Evolutionary conservation across 805 yeast genomes (phyloP), one percentile per base, ranked within the genome.

Genomic region (Starmerella vaccinii): DNA sequence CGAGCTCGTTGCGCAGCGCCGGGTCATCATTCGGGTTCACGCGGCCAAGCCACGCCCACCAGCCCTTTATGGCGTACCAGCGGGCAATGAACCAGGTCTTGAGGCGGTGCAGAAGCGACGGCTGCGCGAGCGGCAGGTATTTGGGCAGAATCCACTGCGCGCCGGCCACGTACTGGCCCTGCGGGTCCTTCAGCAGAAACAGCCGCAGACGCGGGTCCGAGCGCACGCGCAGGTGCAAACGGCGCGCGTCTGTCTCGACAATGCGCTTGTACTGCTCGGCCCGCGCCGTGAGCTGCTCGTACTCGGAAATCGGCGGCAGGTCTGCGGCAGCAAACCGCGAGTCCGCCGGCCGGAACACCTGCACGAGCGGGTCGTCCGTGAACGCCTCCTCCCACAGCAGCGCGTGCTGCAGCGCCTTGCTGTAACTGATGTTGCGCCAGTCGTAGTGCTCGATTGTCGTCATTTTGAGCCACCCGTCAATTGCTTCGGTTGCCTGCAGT

Each of bases 121-220:
- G 27, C 12, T 21, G 26, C 24, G 46, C 29, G n/a, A n/a, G 46
- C 46, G 46, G 46, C 29, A 43, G 38, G 38, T 49, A 49, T n/a
- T 42, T 42, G 15, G 51, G 51, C 34, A 49, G 35, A 3, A 43
- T 13, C 33, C 46, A 49, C 32, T 24, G 38, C 30, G 47, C 38
- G 32, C 49, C 51, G 29, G 43, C 51, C 7, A 49, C 51, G 19
- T 49, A 49, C 24, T 41, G 16, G 30, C 37, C 39, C 37, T 34
- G 22, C 47, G 22, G 23, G 18, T 39, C 46, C 16, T 33, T 32
- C 26, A 42, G 33, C 47, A 49, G 27, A 49, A 32, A 49, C 34
- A 49, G 8, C 12, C 35, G 42, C 24, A 13, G 5, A 9, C 43
- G 40, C 27, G 46, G 42, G 12, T 41, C 42, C 15, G 33, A 21